phyloP scores from a whole-genome alignment of 345 rosid species.

The Erodium maritimum region DNA sequence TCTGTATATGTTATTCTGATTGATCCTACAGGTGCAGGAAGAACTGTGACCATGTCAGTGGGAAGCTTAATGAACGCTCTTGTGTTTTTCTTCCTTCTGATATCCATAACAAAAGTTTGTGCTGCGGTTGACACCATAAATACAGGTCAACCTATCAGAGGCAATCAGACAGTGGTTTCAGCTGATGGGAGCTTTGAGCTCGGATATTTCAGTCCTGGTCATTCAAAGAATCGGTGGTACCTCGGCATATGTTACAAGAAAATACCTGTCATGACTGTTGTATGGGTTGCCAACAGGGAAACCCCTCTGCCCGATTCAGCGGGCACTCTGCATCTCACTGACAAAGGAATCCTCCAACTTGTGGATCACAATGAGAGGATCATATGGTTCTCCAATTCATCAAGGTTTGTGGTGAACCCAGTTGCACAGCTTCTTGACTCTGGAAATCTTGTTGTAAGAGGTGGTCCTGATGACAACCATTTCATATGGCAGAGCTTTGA shows the following conservation, averaged over 20 bases:
- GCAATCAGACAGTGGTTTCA: conserved; percentile 18
- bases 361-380: background rate
- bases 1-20: too few species aligned
- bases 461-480: background rate
- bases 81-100: background rate
- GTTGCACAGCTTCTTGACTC: conserved; percentile 4
- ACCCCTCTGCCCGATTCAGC: conserved; percentile 3
- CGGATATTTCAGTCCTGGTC: conserved; percentile 11
- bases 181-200: conserved; percentile 10
- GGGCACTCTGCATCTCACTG: background rate
- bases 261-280: conserved; percentile 4
- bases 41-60: background rate
- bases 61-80: background rate
- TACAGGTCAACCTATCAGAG: conserved; percentile 9
- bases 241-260: conserved; percentile 15
- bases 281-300: conserved; percentile 18
- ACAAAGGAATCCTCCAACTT: background rate
- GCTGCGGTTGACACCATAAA: conserved; percentile 11
- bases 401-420: background rate
- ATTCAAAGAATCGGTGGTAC: conserved; percentile 6
- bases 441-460: background rate
- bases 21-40: background rate
- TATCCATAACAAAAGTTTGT: background rate
- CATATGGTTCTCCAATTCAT: background rate
- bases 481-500: conserved; percentile 15